Base-by-base conservation (phyloP, 352 stramenopile genomes). In the Phytophthora constricta region DNA sequence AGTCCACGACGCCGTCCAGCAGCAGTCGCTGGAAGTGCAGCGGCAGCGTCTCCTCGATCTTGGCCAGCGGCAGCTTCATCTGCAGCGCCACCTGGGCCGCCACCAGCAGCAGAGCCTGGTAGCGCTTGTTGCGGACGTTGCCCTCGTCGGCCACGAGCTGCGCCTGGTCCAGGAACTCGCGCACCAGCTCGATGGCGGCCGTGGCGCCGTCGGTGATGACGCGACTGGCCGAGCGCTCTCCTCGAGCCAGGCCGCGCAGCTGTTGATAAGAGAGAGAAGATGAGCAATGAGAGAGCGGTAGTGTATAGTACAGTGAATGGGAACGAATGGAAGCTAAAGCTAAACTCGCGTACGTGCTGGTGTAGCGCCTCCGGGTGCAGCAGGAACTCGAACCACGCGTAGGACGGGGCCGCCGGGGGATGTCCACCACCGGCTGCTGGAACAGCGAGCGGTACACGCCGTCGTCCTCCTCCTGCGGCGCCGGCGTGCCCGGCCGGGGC, bases 311-410 rank as follows among this genome's bases (percentile, higher is more conserved):
- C 16, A 16, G 11, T 17, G n/a, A 26, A 27, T 23, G 19, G 41
- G 25, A 31, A 45, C 37, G 7, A 45, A 33, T 33, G 22, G 23
- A 34, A 56, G 5, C 34, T 5, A 50, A 4, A 39, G 25, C n/a
- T n/a, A n/a, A n/a, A n/a, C n/a, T n/a, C n/a, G 58, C 84, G 54
- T 81, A 93, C 86, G 66, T 93, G 86, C 37, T 79, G 74, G 59
- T 90, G 80, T 4, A 93, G 79, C 51, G 86, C 86, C 28, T 89
- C 79, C 5, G 86, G 86, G 41, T 93, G 82, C 33, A 95, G 77
- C n/a, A 95, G 55, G 62, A 95, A 95, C 70, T 95, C 85, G 52
- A 93, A 93, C 87, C 87, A 95, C 42, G 86, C 81, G 60, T 91
- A 91, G 2, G 86, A 89, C 9, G 85, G 84, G 16, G 84, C 80